Evolutionary conservation across 768 basidiomycete species (phyloP).

Genomic region (Lepiota brunneoincarnata): DNA sequence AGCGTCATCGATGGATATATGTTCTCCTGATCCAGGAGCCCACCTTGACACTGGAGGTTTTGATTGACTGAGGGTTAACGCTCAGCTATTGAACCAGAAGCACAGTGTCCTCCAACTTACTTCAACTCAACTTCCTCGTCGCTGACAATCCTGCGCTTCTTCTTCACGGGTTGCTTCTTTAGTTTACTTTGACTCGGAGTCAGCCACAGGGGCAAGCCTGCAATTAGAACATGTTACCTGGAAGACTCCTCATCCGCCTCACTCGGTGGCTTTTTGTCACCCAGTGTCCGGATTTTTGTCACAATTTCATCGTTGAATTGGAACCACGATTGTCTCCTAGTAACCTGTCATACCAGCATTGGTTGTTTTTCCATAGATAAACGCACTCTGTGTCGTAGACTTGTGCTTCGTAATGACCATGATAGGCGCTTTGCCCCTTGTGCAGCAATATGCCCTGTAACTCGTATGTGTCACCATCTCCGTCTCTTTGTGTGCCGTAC

Average conservation of each 20-base stretch:
- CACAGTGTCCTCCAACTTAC: neutral
- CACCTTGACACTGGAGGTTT: neutral
- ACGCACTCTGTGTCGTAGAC: constrained; percentile 71
- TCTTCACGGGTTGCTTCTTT: constrained; percentile 40
- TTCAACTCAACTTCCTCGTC: constrained; percentile 41
- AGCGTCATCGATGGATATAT: neutral
- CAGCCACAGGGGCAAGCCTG: neutral
- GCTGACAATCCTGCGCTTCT: constrained; percentile 53
- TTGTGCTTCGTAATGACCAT: constrained; percentile 87
- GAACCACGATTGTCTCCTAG: constrained; percentile 75
- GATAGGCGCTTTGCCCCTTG: constrained; percentile 89
- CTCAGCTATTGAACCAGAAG: neutral
- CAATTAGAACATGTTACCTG: neutral
- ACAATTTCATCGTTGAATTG: constrained; percentile 92
- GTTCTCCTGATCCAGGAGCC: constrained; percentile 5
- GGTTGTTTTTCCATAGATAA: neutral
- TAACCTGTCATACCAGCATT: constrained; percentile 12
- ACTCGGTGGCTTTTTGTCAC: constrained; percentile 37
- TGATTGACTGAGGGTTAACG: neutral
- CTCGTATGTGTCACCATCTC: constrained; percentile 57
- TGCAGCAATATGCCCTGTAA: constrained; percentile 84
- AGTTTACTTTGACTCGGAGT: constrained; percentile 21
- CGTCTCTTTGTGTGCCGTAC: constrained; percentile 15
- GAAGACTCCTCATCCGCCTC: constrained; percentile 27
- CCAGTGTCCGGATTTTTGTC: constrained; percentile 54